Evolutionary conservation across 179 eudicot species (phyloP), one percentile per base, ranked within the genome.

Genomic region (Beta corolliflora): DNA sequence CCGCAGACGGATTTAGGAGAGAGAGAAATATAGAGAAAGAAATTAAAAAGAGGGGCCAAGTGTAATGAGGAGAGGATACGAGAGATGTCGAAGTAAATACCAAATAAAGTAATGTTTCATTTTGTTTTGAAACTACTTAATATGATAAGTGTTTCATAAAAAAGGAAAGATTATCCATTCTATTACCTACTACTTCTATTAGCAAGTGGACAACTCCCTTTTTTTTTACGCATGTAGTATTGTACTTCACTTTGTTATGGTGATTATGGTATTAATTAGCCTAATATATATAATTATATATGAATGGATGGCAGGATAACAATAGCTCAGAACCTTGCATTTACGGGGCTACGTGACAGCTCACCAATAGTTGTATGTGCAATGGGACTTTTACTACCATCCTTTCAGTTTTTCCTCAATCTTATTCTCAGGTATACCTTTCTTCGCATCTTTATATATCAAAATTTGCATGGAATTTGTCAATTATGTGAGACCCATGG

Each of bases 271-370:
- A 70, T 25, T 46, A n/a, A 70, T 29, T 2, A 36, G 1, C 13
- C 16, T 69, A 41, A 21, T 9, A 0, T 12, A 15, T 52, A 52
- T 1, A 15, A 23, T 23, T 73, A 12, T 73, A 6, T 25, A 64
- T 46, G 63, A 29, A 63, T 44, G 63, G 46, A 63, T 44, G 80
- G 87, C 88, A 94, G 98, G 90, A 81, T 91, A 56, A 88, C 95
- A n/a, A 83, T 94, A n/a, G 92, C 93, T n/a, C 98, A 94, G 80
- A 94, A 92, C 80, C 89, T 94, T n/a, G 95, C 97, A 81, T 92
- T 88, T 83, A 85, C 92, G 29, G 98, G 97, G 11, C 70, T 92
- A 76, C 87, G 91, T 65, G 92, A 90, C 80, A 94, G 98, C 85
- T 94, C 98, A 66, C 98, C 98, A 5, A 92, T 94, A 31, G 90